phyloP scores from a whole-genome alignment of 2,329 filamentous ascomycete species.

The Neurospora sp. region DNA sequence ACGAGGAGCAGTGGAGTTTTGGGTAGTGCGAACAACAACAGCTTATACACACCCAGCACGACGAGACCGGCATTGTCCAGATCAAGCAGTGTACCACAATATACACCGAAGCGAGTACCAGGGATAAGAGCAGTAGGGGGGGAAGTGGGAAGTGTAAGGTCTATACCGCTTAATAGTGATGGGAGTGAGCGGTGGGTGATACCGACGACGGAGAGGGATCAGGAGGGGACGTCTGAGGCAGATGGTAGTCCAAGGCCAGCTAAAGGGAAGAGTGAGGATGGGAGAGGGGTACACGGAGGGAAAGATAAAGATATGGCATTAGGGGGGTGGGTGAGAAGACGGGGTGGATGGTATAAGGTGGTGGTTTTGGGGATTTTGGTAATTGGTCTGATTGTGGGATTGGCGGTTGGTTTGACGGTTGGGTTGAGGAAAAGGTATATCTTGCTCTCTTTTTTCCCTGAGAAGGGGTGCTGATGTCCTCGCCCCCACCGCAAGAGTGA shows the following conservation, averaged over 20 bases:
- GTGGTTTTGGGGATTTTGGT: slow-evolving; percentile 21
- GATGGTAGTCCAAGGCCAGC: background rate
- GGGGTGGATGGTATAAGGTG: slow-evolving; percentile 26
- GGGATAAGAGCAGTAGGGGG: background rate
- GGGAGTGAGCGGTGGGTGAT: background rate
- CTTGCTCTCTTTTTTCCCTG: background rate
- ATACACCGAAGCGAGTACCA: background rate
- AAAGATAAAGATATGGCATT: slow-evolving; percentile 2
- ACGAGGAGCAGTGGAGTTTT: background rate
- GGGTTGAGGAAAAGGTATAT: slow-evolving; percentile 28
- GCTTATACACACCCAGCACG: slow-evolving; percentile 6
- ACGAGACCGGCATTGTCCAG: background rate
- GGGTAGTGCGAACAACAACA: background rate
- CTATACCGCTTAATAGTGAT: background rate
- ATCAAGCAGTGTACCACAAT: background rate
- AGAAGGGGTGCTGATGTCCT: background rate
- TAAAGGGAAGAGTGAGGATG: background rate
- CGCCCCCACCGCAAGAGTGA: slow-evolving; percentile 1
- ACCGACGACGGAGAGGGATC: background rate
- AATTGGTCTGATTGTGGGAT: slow-evolving; percentile 24
- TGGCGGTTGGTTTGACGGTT: slow-evolving; percentile 30
- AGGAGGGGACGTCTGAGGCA: no score
- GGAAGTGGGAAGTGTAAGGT: background rate
- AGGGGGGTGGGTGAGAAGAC: slow-evolving; percentile 12
- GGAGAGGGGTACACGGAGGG: background rate